Evolutionary conservation across 345 rosid genomes (phyloP).

Genomic region (Pseudoturritis turrita): DNA sequence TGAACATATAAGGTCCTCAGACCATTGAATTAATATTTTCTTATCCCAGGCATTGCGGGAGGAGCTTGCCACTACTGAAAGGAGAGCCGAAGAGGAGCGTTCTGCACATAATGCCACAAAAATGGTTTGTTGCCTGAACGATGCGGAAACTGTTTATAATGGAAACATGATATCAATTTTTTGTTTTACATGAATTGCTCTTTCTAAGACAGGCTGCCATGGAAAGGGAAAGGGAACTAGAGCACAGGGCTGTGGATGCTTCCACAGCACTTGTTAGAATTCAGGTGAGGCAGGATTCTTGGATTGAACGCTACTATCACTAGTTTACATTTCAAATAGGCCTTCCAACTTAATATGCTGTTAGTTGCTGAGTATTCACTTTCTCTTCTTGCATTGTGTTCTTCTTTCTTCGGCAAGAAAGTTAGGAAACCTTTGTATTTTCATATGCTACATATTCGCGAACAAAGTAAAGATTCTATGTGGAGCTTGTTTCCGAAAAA

Average conservation of each 20-base stretch:
- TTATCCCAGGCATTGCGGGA: conserved; percentile 78
- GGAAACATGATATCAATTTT: background rate
- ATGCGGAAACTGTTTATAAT: background rate
- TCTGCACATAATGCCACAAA: conserved; percentile 89
- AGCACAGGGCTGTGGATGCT: conserved; percentile 89
- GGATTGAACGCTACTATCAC: background rate
- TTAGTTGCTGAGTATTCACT: conserved; percentile 1
- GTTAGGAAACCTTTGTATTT: conserved; percentile 7
- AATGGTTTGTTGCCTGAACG: conserved; percentile 49
- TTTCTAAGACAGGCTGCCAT: conserved; percentile 69
- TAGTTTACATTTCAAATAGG: conserved; percentile 14
- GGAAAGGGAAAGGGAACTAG: conserved; percentile 95
- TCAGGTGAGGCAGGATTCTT: conserved; percentile 58
- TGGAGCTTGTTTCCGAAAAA: conserved; percentile 1
- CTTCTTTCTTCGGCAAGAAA: background rate
- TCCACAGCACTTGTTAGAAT: conserved; percentile 91
- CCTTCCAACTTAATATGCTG: conserved; percentile 10
- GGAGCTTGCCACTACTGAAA: conserved; percentile 86
- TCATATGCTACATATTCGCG: background rate
- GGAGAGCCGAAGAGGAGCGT: conserved; percentile 97
- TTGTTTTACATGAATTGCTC: conserved; percentile 12
- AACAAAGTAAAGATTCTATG: background rate
- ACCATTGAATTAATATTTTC: conserved; percentile 15
- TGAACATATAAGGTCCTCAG: conserved; percentile 3
- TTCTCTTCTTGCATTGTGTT: background rate